phyloP scores from a whole-genome alignment of 805 yeast species.

The Crinitomyces ghanaensis region DNA sequence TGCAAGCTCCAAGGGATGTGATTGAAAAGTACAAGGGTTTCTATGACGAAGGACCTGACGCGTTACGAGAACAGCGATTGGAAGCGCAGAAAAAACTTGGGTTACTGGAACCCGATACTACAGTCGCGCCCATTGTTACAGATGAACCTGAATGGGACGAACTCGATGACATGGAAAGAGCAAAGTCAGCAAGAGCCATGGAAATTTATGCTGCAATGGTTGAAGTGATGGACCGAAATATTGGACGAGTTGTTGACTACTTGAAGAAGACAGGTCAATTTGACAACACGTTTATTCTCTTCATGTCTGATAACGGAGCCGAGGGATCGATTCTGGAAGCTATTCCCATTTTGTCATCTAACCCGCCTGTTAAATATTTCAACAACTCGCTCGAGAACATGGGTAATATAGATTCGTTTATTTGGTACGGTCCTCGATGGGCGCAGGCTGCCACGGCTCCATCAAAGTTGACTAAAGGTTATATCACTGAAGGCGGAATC shows the following conservation, averaged over 20 bases:
- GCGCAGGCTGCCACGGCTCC: constrained; percentile 57
- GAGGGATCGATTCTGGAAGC: constrained; percentile 49
- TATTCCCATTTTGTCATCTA: constrained; percentile 32
- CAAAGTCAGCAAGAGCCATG: constrained; percentile 35
- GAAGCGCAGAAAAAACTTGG: constrained; percentile 33
- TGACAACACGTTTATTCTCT: constrained; percentile 45
- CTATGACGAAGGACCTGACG: constrained; percentile 39
- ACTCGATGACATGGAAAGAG: constrained; percentile 29
- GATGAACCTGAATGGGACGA: constrained; percentile 35
- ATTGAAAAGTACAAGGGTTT: constrained; percentile 36
- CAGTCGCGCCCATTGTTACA: constrained; percentile 23
- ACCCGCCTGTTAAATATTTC: constrained; percentile 23
- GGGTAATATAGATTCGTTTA: constrained; percentile 38
- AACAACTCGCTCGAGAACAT: constrained; percentile 36
- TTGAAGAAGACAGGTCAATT: constrained; percentile 34
- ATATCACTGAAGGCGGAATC: constrained; percentile 51
- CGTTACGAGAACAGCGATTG: constrained; percentile 31
- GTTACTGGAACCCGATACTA: constrained; percentile 31
- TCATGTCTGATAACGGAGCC: constrained; percentile 57
- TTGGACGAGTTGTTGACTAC: constrained; percentile 38
- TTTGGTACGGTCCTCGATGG: constrained; percentile 46
- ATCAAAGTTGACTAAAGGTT: constrained; percentile 41
- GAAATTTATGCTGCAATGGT: constrained; percentile 58
- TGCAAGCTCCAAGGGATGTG: constrained; percentile 42
- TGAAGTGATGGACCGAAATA: constrained; percentile 38